A percentile compares a stretch with the other conserved stretches of the same genome.
These are phyloP conservation scores for Dryas integrifolia DNA, from an alignment of 331 rosid species.

Conservation along the genomic window DNA sequence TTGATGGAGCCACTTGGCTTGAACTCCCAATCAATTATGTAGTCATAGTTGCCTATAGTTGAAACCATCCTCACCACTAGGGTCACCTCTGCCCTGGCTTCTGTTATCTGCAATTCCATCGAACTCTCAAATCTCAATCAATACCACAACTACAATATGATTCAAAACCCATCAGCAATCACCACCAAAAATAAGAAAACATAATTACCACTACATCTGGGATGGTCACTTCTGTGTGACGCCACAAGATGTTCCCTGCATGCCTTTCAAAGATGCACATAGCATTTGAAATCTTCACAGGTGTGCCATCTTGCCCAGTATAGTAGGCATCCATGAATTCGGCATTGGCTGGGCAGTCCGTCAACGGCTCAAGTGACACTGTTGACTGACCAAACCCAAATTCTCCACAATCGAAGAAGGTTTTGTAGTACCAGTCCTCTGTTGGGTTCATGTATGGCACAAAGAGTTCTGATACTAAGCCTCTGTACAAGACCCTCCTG, in stretches of 20 bases:
- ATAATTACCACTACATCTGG: constrained; percentile 33
- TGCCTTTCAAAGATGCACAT: constrained; percentile 46
- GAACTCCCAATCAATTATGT: constrained; percentile 59
- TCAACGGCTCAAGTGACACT: constrained; percentile 43
- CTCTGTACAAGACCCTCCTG: constrained; percentile 49
- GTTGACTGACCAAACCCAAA: constrained; percentile 53
- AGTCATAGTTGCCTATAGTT: constrained; percentile 50
- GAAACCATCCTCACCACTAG: constrained; percentile 45
- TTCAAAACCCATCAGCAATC: not conserved
- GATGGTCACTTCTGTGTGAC: constrained; percentile 44
- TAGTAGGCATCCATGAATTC: constrained; percentile 51
- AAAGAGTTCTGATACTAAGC: constrained; percentile 43
- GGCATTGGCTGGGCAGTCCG: constrained; percentile 59
- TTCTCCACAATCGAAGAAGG: constrained; percentile 54
- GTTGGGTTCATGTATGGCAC: constrained; percentile 61
- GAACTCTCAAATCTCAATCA: not conserved
- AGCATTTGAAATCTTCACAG: constrained; percentile 43
- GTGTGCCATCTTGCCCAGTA: constrained; percentile 39
- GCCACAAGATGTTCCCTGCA: constrained; percentile 49
- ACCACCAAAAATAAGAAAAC: not conserved
- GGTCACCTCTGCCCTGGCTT: constrained; percentile 43
- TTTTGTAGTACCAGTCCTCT: constrained; percentile 51
- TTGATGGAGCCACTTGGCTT: constrained; percentile 53
- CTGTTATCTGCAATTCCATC: constrained; percentile 30
- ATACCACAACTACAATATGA: not conserved